Conservation (phyloP, 2,329 filamentous ascomycete species). For the Neofusicoccum parvum region DNA sequence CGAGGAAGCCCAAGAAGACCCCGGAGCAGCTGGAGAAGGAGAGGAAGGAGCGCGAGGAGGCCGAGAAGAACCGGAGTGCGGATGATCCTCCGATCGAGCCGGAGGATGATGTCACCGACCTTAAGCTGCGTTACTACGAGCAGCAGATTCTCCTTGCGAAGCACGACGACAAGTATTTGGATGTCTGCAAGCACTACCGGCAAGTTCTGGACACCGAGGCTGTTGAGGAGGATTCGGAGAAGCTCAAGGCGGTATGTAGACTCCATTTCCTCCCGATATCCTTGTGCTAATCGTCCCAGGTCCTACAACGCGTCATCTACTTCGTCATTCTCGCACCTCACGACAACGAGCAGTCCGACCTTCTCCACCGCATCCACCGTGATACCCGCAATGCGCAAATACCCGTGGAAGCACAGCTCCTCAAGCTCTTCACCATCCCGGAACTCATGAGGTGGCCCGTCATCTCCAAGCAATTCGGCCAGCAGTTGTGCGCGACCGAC, state of each 20-base stretch:
- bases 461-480: conserved; percentile 84
- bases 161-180: conserved; percentile 96
- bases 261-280: not conserved
- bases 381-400: conserved; percentile 81
- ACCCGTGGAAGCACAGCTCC: conserved; percentile 76
- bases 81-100: conserved; percentile 75
- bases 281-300: conserved; percentile 51
- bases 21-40: conserved; percentile 88
- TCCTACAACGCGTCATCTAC: conserved; percentile 93
- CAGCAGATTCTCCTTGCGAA: conserved; percentile 95
- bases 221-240: conserved; percentile 84
- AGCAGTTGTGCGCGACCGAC: conserved; percentile 84
- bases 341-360: conserved; percentile 97
- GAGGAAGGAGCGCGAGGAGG: conserved; percentile 79
- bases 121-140: conserved; percentile 95
- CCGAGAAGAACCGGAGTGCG: conserved; percentile 77
- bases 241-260: conserved; percentile 73
- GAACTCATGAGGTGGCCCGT: conserved; percentile 99
- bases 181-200: conserved; percentile 97
- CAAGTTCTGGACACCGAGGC: conserved; percentile 96
- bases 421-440: conserved; percentile 92
- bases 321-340: conserved; percentile 95
- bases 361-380: conserved; percentile 87
- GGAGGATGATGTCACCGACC: conserved; percentile 88
- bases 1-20: conserved; percentile 88